phyloP scores from a whole-genome alignment of 257 asterid genomes.

The Asclepias syriaca region DNA sequence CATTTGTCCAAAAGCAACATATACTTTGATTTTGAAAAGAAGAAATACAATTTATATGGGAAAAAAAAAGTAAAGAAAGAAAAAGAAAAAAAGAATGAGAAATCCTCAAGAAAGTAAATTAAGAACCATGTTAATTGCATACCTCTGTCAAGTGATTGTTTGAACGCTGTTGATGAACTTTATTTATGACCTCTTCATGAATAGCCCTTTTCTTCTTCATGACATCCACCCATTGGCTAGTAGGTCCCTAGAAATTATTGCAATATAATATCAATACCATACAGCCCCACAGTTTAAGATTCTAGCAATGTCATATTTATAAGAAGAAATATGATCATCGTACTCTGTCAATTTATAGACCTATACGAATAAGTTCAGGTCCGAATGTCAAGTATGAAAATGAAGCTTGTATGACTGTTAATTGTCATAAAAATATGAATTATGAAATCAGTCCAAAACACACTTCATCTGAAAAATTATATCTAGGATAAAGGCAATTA shows the following conservation, averaged over 20 bases:
- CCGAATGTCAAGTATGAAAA: neutral
- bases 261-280: neutral
- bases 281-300: neutral
- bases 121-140: neutral
- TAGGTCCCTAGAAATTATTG: conserved; percentile 17
- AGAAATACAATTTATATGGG: neutral
- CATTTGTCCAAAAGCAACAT: neutral
- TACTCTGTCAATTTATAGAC: neutral
- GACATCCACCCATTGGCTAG: conserved; percentile 66
- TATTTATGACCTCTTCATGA: conserved; percentile 86
- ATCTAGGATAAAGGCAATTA: neutral
- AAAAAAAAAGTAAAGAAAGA: too few species aligned
- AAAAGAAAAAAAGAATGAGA: neutral
- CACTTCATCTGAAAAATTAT: neutral
- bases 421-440: neutral
- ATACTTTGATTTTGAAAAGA: neutral
- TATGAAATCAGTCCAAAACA: neutral
- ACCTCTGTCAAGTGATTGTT: conserved; percentile 47
- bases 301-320: neutral
- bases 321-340: neutral
- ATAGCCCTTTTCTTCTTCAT: conserved; percentile 87
- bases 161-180: conserved; percentile 60
- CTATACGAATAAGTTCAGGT: neutral
- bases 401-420: neutral
- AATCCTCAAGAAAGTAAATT: neutral